Evolutionary conservation across 2,329 filamentous ascomycete genomes (phyloP).

Genomic region (Epichloe hybrida): DNA sequence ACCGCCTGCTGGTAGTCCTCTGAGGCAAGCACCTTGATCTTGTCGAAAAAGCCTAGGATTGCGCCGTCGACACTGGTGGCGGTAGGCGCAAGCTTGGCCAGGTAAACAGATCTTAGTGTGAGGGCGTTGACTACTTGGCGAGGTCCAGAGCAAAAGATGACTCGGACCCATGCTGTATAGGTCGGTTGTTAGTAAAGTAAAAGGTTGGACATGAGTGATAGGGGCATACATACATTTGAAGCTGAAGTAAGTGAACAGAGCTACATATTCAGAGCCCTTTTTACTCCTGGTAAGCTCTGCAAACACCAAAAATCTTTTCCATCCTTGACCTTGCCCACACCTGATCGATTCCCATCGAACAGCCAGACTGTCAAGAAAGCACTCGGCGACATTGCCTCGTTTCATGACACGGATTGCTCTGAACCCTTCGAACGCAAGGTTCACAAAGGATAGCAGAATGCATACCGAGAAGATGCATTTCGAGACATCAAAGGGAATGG

Average conservation of each 20-base stretch:
- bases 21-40: constrained; percentile 59
- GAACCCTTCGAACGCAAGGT: constrained; percentile 68
- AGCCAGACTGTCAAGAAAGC: constrained; percentile 79
- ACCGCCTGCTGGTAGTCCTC: constrained; percentile 66
- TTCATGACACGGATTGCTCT: constrained; percentile 69
- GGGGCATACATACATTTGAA: constrained; percentile 40
- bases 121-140: constrained; percentile 84
- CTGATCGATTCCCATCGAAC: constrained; percentile 73
- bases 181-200: background rate
- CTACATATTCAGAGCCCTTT: constrained; percentile 81
- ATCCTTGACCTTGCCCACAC: constrained; percentile 62
- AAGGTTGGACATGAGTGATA: background rate
- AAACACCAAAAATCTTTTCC: constrained; percentile 84
- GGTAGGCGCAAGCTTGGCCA: constrained; percentile 51
- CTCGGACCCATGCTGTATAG: constrained; percentile 62
- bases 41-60: constrained; percentile 67
- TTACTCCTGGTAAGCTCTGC: constrained; percentile 81
- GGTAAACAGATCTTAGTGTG: constrained; percentile 75
- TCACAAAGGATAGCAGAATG: constrained; percentile 80
- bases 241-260: constrained; percentile 79
- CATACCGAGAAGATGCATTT: constrained; percentile 94
- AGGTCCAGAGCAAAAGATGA: constrained; percentile 82
- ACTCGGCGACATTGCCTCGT: constrained; percentile 76
- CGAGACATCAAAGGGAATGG: constrained; percentile 61
- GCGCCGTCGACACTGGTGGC: constrained; percentile 42